Conservation (phyloP, 306 rosid genomes). For the Dryas alaskensis region DNA sequence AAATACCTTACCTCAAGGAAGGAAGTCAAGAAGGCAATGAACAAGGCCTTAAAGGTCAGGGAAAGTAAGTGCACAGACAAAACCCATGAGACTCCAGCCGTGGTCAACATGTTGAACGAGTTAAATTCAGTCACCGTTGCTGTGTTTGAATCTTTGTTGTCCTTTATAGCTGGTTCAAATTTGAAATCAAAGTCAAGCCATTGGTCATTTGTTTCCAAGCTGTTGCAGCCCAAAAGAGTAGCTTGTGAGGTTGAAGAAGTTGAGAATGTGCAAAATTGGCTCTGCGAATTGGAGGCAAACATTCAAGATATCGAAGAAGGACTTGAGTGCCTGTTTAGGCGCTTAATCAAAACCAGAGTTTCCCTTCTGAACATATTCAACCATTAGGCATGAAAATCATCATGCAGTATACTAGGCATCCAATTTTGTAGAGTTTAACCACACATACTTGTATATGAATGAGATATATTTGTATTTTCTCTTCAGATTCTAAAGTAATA, state of each 20-base stretch:
- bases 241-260: constrained; percentile 11
- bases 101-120: constrained; percentile 13
- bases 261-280: constrained; percentile 11
- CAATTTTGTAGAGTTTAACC: neutral
- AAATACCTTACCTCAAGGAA: constrained; percentile 26
- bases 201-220: constrained; percentile 28
- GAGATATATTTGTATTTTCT: neutral
- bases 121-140: constrained; percentile 17
- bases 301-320: constrained; percentile 23
- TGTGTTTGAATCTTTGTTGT: constrained; percentile 18
- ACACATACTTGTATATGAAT: neutral
- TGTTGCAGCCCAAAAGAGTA: constrained; percentile 28
- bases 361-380: constrained; percentile 40
- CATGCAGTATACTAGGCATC: neutral
- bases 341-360: constrained; percentile 26
- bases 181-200: constrained; percentile 12
- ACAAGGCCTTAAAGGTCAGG: constrained; percentile 15
- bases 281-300: constrained; percentile 17
- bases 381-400: constrained; percentile 13
- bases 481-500: neutral
- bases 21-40: constrained; percentile 21
- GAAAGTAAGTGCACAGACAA: neutral
- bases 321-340: constrained; percentile 24
- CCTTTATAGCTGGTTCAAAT: constrained; percentile 19
- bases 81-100: neutral